Evolutionary conservation across 805 yeast species (phyloP).

Genomic region (Hanseniaspora taiwanica): DNA sequence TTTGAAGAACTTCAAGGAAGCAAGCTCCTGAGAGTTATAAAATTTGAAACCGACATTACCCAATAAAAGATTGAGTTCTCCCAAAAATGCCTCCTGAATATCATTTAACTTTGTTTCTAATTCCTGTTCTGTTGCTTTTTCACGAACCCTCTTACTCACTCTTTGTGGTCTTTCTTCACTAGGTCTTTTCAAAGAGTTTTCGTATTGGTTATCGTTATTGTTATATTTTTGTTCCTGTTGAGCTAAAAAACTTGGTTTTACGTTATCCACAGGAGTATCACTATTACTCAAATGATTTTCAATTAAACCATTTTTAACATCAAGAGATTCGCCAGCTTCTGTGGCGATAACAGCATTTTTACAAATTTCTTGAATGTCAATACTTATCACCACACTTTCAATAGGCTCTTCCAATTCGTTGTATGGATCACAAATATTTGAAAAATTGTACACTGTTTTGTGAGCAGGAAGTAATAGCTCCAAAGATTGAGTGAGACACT

Average conservation of each 20-base stretch:
- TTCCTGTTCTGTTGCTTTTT: constrained; percentile 14
- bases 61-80: constrained; percentile 8
- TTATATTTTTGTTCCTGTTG: constrained; percentile 11
- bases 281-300: constrained; percentile 22
- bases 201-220: constrained; percentile 6
- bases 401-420: constrained; percentile 34
- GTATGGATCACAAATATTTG: constrained; percentile 40
- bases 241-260: constrained; percentile 1
- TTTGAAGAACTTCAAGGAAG: constrained; percentile 1
- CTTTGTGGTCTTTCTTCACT: constrained; percentile 21
- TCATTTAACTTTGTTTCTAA: constrained; percentile 7
- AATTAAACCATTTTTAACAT: too few relatives aligned
- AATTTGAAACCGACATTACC: constrained; percentile 3
- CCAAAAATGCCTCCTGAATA: constrained; percentile 11
- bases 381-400: constrained; percentile 21
- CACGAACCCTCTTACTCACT: constrained; percentile 29
- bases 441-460: constrained; percentile 17
- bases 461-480: constrained; percentile 26
- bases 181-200: constrained; percentile 11
- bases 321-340: too few relatives aligned
- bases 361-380: constrained; percentile 4
- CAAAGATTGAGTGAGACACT: constrained; percentile 15
- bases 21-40: constrained; percentile 5
- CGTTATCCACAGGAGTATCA: constrained; percentile 1
- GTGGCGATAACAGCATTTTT: too few relatives aligned